Evolutionary conservation across 331 rosid species (phyloP), one percentile per base, ranked within the genome.

Genomic region (Quercus lobata): DNA sequence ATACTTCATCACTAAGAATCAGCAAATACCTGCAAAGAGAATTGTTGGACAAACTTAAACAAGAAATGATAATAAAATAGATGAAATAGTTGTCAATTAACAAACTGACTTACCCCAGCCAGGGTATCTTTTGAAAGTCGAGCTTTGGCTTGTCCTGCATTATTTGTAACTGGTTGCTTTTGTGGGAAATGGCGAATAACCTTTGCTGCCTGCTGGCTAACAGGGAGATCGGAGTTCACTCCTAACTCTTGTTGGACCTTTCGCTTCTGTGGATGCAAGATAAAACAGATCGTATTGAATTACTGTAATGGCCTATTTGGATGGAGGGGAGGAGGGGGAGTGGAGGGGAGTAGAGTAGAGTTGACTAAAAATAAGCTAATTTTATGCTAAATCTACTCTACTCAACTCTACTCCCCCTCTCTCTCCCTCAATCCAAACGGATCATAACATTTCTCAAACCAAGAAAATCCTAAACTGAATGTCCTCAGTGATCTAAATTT

Each of bases 11-110:
- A 75, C 80, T 89, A 87, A 5, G 79, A 84, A 73, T 89, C 88
- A 25, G 94, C 92, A 86, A 94, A 92, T 74, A 91, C 97, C 98
- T 92, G 86, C 82, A 77, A 72, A 73, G 78, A n/a, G 52, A 71
- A 75, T 18, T 15, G 58, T 21, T 35, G 25, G 52, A 49, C 79
- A 78, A 75, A 12, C 57, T 69, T 76, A 61, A 71, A 76, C 29
- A 65, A 60, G 69, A 57, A 66, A 60, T 57, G 62, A 73, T n/a
- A 61, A 80, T 22, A 25, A 52, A 69, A 32, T 29, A 37, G 24
- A 82, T 14, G 22, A 24, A 53, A 58, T 25, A 24, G 19, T 46
- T n/a, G 35, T 6, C 30, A n/a, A 44, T 6, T 32, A 16, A 68
- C 6, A 73, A 63, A 75, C 27, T 57, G 57, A 80, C 95, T 86